Evolutionary conservation across 1,284 basidiomycete species (phyloP).

Genomic region (Rhizopogon hawkerae): DNA sequence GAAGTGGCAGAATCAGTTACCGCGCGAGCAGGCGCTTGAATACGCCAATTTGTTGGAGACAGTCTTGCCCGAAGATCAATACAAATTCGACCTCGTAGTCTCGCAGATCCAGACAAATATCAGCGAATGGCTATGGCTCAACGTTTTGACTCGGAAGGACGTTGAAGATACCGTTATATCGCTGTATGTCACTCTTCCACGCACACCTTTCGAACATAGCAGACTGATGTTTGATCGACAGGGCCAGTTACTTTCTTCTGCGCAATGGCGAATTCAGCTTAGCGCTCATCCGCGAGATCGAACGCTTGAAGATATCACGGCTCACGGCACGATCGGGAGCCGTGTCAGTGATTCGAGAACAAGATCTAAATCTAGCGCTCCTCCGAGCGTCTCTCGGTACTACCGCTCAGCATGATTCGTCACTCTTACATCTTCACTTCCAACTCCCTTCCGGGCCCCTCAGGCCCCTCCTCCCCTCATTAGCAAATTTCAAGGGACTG

Average conservation of each 20-base stretch:
- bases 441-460: slow-evolving; percentile 70
- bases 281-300: slow-evolving; percentile 74
- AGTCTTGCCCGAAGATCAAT: slow-evolving; percentile 65
- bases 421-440: slow-evolving; percentile 63
- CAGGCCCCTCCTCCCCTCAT: slow-evolving; percentile 65
- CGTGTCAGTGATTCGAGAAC: slow-evolving; percentile 74
- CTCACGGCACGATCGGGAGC: slow-evolving; percentile 57
- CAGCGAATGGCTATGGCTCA: slow-evolving; percentile 87
- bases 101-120: slow-evolving; percentile 63
- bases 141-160: slow-evolving; percentile 76
- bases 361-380: slow-evolving; percentile 75
- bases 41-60: slow-evolving; percentile 58
- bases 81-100: slow-evolving; percentile 67
- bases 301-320: slow-evolving; percentile 68
- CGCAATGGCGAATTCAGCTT: slow-evolving; percentile 82
- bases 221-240: slow-evolving; percentile 25
- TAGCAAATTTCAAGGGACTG: slow-evolving; percentile 34
- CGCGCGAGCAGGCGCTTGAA: slow-evolving; percentile 51
- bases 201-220: slow-evolving; percentile 3
- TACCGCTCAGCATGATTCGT: slow-evolving; percentile 71
- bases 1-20: slow-evolving; percentile 71
- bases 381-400: slow-evolving; percentile 80
- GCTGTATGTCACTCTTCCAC: slow-evolving; percentile 39
- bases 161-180: slow-evolving; percentile 71
- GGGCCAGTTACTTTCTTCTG: slow-evolving; percentile 78